Conservation (phyloP, 2,329 filamentous ascomycete species). For the Pleurostoma richardsiae region DNA sequence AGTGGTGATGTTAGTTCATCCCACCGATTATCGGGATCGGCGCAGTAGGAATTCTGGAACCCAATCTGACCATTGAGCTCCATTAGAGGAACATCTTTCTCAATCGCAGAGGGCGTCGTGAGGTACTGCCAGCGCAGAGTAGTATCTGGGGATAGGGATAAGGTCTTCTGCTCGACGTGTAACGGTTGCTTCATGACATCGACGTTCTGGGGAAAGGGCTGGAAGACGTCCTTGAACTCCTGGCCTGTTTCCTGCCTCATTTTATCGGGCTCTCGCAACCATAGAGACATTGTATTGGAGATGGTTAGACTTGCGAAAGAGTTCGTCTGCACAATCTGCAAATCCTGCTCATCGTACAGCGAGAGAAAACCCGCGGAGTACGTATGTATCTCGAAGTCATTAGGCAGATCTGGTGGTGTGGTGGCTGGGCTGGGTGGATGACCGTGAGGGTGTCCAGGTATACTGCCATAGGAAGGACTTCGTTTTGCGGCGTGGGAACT, state of each 20-base stretch:
- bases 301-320: conserved; percentile 72
- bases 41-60: conserved; percentile 67
- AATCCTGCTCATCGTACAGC: conserved; percentile 61
- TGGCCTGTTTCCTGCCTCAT: conserved; percentile 65
- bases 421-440: conserved; percentile 72
- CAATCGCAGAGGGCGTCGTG: conserved; percentile 42
- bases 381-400: conserved; percentile 60
- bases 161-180: conserved; percentile 48
- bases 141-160: conserved; percentile 36
- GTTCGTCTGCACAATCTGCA: conserved; percentile 63
- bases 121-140: conserved; percentile 69
- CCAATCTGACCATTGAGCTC: conserved; percentile 77
- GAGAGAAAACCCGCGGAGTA: conserved; percentile 74
- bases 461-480: conserved; percentile 59
- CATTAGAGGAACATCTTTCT: conserved; percentile 52
- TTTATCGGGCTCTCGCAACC: conserved; percentile 70
- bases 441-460: conserved; percentile 50
- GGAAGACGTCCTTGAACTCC: conserved; percentile 65
- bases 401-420: conserved; percentile 60
- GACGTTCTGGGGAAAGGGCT: conserved; percentile 35
- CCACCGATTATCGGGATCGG: conserved; percentile 63
- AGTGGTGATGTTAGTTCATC: conserved; percentile 57
- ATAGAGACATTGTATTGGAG: conserved; percentile 68
- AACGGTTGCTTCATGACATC: conserved; percentile 37
- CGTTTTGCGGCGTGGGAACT: conserved; percentile 63